These are phyloP conservation scores for Enteropsectra breve DNA, from an alignment of 371 early-diverging fungal genomes.

Conservation along the genomic window DNA sequence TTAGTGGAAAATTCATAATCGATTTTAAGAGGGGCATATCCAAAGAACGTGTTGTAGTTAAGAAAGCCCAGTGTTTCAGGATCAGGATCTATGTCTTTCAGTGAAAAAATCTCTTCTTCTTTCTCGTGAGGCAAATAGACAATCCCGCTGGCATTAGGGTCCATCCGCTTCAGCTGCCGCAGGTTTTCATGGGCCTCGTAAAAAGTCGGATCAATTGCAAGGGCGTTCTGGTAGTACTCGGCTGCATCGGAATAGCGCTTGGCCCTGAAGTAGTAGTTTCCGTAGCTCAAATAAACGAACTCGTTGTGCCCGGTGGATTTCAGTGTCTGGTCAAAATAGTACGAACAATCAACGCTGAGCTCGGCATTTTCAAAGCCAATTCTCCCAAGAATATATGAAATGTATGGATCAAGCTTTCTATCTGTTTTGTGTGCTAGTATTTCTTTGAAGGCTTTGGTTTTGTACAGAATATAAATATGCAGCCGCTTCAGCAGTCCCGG, in stretches of 20 bases:
- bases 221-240: background rate
- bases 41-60: background rate
- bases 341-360: background rate
- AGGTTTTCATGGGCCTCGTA: slow-evolving; percentile 2
- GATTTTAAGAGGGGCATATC: background rate
- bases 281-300: slow-evolving; percentile 5
- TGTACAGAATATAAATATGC: slow-evolving; percentile 1
- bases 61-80: slow-evolving; percentile 8
- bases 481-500: background rate
- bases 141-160: background rate
- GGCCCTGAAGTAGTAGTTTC: background rate
- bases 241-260: background rate
- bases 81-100: slow-evolving; percentile 7
- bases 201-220: background rate
- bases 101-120: background rate
- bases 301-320: background rate
- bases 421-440: background rate
- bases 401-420: slow-evolving; percentile 6
- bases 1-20: background rate
- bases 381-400: slow-evolving; percentile 1
- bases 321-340: slow-evolving; percentile 3
- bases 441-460: background rate
- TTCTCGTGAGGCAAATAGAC: background rate
- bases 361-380: background rate
- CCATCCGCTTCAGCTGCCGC: background rate